Conservation (phyloP, 139 green algal species). For the Gonium pectorale region DNA sequence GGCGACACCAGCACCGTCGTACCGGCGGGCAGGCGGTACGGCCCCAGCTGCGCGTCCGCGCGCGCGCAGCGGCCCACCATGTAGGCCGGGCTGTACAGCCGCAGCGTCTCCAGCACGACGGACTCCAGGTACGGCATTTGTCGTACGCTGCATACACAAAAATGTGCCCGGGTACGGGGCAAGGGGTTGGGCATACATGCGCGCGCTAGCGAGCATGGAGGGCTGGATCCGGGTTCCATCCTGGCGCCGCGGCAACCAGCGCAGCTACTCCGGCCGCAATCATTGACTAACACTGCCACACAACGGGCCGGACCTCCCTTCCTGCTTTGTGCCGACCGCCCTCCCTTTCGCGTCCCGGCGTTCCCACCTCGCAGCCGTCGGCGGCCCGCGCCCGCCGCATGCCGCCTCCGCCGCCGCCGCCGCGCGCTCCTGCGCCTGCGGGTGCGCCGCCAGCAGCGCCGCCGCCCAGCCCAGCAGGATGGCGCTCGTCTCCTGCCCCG, state of each 20-base stretch:
- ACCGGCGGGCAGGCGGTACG: conserved; percentile 56
- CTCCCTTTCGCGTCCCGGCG: background rate
- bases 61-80: conserved; percentile 86
- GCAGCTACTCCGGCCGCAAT: no score
- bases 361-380: conserved; percentile 36
- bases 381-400: conserved; percentile 30
- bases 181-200: no score
- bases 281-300: no score
- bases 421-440: conserved; percentile 61
- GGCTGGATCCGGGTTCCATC: no score
- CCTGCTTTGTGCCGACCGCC: background rate
- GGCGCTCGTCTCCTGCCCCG: conserved; percentile 89
- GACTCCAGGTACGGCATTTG: conserved; percentile 72
- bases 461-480: conserved; percentile 87
- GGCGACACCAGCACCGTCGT: conserved; percentile 83
- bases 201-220: no score
- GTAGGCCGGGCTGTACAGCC: conserved; percentile 90
- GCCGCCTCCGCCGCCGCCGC: conserved; percentile 58
- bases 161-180: no score
- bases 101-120: conserved; percentile 84
- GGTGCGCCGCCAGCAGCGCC: conserved; percentile 80
- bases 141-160: conserved; percentile 31
- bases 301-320: no score
- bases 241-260: no score
- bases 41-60: conserved; percentile 62